Base-by-base conservation (phyloP, 306 rosid genomes). In the Gleditsia sinensis region DNA sequence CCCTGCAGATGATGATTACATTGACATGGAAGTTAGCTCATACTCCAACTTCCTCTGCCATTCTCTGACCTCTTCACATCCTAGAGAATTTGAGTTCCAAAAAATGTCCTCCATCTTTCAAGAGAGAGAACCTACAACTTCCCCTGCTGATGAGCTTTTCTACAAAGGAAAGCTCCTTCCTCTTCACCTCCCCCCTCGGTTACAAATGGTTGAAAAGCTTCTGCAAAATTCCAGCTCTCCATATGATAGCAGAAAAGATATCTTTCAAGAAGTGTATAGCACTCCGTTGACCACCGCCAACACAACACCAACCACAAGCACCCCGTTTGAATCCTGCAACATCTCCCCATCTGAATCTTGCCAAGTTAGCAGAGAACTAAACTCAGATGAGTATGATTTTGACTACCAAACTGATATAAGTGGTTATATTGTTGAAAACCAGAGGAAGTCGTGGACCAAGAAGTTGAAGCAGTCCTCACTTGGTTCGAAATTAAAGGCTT, bases 121-220 rank as follows among this genome's bases (percentile, higher is more conserved):
- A 72, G 93, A 88, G 10, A 80, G 81, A 82, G 90, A 88, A 12
- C 45, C 83, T 10, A 81, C 94, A 42, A 85, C 98, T 81, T 95
- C 98, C 14, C 99, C 99, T 36, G 98, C 99, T 49, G 99, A 95
- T n/a, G 99, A 95, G 86, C 99, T 95, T 67, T 95, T 95, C 86
- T 95, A 95, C 88, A 95, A 92, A 71, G 99, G 98, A 59, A 95
- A 95, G 77, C 96, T 95, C 34, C 98, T 95, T 54, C 99, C 99
- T 17, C 99, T 95, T 78, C 99, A 95, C 75, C 96, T 88, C 14
- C 99, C 99, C 2, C 99, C 98, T 12, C 78, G 96, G 40, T 66
- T 95, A 37, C 91, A 92, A 76, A 92, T 92, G 99, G 96, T 95
- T 0, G 93, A 95, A 68, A 87, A 90, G 57, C 85, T 95, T 37